Evolutionary conservation across 1,284 basidiomycete genomes (phyloP).

Genomic region (Irpex lacteus): DNA sequence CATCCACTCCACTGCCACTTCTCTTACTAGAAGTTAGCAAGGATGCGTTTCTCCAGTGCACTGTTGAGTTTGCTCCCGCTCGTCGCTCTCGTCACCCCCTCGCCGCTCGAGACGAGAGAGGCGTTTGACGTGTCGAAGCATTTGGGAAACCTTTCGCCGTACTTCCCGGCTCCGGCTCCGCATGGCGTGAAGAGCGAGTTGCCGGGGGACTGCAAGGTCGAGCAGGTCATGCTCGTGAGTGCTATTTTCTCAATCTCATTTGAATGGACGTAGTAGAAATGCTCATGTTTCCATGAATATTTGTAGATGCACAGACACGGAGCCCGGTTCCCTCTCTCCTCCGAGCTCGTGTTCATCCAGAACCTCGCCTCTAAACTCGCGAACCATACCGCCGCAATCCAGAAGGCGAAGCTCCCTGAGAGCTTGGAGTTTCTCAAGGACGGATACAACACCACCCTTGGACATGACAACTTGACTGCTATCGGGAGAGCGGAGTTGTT

Average conservation of each 20-base stretch:
- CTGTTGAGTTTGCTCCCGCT: slow-evolving; percentile 10
- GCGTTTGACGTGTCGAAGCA: slow-evolving; percentile 18
- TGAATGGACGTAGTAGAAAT: not conserved
- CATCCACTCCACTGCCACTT: no score
- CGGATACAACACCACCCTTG: slow-evolving; percentile 37
- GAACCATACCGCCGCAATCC: slow-evolving; percentile 27
- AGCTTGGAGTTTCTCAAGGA: slow-evolving; percentile 39
- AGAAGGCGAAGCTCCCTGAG: slow-evolving; percentile 30
- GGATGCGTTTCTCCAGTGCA: slow-evolving; percentile 6
- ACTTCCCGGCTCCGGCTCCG: slow-evolving; percentile 30
- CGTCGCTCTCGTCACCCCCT: slow-evolving; percentile 6
- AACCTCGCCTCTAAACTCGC: slow-evolving; percentile 36
- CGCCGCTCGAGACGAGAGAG: not conserved
- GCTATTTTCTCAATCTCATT: no score
- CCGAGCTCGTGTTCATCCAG: slow-evolving; percentile 33
- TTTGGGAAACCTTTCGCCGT: slow-evolving; percentile 39
- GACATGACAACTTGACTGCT: slow-evolving; percentile 39
- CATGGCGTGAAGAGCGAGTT: slow-evolving; percentile 31
- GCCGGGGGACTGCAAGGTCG: slow-evolving; percentile 41
- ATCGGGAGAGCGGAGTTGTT: slow-evolving; percentile 41
- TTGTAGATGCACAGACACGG: slow-evolving; percentile 41
- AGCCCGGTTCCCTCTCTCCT: slow-evolving; percentile 33
- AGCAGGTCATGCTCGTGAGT: slow-evolving; percentile 41
- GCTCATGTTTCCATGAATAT: not conserved
- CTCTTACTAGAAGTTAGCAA: not conserved